A percentile compares a stretch with the other conserved stretches of the same genome.
Conservation (phyloP, 306 rosid species). For the Trichosanthes truncata region DNA sequence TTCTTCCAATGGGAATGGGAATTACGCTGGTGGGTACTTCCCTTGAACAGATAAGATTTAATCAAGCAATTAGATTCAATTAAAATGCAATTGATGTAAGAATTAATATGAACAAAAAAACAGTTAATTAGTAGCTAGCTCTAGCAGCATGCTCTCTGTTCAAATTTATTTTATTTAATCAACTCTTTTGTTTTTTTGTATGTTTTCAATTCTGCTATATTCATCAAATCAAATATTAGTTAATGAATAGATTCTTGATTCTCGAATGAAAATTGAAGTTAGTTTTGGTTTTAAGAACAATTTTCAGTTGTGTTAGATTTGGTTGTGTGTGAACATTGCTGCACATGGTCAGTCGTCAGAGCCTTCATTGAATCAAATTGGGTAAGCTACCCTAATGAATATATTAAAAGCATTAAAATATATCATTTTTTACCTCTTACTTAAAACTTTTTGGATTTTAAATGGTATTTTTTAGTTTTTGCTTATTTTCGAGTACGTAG, state of each 20-base stretch:
- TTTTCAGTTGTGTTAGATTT: background rate
- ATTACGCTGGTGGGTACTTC: background rate
- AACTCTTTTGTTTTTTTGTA: background rate
- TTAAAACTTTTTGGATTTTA: too few relatives aligned
- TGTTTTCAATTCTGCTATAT: background rate
- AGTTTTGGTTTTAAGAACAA: background rate
- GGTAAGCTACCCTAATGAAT: too few relatives aligned
- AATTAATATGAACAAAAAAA: background rate
- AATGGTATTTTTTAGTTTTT: too few relatives aligned
- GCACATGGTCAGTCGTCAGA: background rate
- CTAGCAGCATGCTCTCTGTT: background rate
- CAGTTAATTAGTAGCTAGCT: background rate
- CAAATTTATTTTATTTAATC: constrained; percentile 7
- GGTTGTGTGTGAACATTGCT: background rate
- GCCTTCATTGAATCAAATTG: too few relatives aligned
- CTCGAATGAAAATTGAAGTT: background rate
- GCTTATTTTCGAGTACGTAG: too few relatives aligned
- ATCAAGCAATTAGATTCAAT: background rate
- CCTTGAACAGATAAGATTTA: background rate
- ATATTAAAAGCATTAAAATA: background rate
- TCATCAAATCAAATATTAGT: background rate
- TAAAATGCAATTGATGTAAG: background rate
- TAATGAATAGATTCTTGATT: background rate
- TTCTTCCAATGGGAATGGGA: background rate
- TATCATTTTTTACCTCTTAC: background rate